Evolutionary conservation across 345 rosid species (phyloP), one percentile per base, ranked within the genome.

Genomic region (Chamaenerion angustifolium): DNA sequence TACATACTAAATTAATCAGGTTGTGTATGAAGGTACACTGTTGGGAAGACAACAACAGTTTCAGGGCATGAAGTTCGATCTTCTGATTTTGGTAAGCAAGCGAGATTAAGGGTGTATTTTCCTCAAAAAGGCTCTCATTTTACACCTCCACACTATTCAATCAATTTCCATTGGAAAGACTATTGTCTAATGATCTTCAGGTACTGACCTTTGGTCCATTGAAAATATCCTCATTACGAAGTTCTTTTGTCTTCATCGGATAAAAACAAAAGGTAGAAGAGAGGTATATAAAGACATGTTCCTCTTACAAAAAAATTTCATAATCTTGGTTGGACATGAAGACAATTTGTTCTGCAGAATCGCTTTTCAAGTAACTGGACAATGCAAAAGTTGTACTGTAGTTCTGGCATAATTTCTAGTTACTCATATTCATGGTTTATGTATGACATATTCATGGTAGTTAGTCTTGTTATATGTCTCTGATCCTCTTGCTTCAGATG

Each of bases 151-250:
- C 98, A n/a, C n/a, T n/a, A n/a, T n/a, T n/a, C n/a, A n/a, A n/a
- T n/a, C n/a, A n/a, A n/a, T n/a, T n/a, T n/a, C 71, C 66, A 67
- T 52, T 90, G 98, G 98, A 90, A 83, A 66, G 98, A 90, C 64
- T 90, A 85, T 56, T 90, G 95, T 68, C 98, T 95, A 37, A 90
- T 85, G 98, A 95, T 86, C 67, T 90, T 90, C 78, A 85, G 98
- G 98, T 90, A 75, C 23, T 23, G 5, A 23, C 27, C 27, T 45
- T 45, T n/a, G n/a, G n/a, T 21, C 42, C 60, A 21, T 16, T n/a
- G 98, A 86, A 51, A 92, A 92, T 58, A 92, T 96, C 52, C 95
- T 92, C 56, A 83, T 92, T 66, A 92, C 98, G n/a, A 92, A 92
- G 57, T 76, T 86, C 59, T 92, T 92, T 49, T 93, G 98, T 48